Evolutionary conservation across 768 basidiomycete genomes (phyloP), one percentile per base, ranked within the genome.

Genomic region (Termitomyces sp.): DNA sequence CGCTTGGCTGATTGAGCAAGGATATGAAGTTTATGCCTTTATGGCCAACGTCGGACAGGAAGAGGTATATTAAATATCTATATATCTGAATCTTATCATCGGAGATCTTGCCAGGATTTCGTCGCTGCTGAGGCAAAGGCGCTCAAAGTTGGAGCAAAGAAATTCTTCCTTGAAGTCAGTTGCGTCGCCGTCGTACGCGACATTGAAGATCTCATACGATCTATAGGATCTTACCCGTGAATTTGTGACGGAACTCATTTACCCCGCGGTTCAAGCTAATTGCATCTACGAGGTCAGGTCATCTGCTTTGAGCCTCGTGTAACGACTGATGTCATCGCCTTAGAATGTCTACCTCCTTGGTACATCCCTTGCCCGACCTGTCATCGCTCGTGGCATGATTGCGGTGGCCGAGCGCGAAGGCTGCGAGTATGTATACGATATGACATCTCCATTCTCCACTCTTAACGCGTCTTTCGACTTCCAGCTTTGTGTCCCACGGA

Each of bases 341-440:
- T 57, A 94, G 91, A 92, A 92, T 67, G 92, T 98, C 55, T 99
- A 98, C 77, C 89, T 98, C 34, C 88, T 98, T 52, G 97, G 96
- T 34, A 98, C 97, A 13, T 98, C 96, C 9, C 88, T 99, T 54
- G 96, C 97, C 54, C 92, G 97, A 31, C 97, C 97, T 24, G 96
- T 99, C 67, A 99, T 98, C 70, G 95, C 97, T 57, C 94, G 97
- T 62, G 96, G 95, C 30, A 99, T 99, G 97, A 98, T 99, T 60
- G 88, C 88, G 39, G 79, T 91, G 55, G 97, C 96, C 20, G 93
- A 89, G 42, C 79, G 78, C 65, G 94, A 98, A 73, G 88, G 89
- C 52, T 99, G 97, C 92, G 93, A 98, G 93, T 96, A 72, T 80
- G 92, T 76, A 18, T 31, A 2, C 5, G 11, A 18, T 49, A 27